Conservation (phyloP, 108 stramenopile species). For the Conticribra guillardii region DNA sequence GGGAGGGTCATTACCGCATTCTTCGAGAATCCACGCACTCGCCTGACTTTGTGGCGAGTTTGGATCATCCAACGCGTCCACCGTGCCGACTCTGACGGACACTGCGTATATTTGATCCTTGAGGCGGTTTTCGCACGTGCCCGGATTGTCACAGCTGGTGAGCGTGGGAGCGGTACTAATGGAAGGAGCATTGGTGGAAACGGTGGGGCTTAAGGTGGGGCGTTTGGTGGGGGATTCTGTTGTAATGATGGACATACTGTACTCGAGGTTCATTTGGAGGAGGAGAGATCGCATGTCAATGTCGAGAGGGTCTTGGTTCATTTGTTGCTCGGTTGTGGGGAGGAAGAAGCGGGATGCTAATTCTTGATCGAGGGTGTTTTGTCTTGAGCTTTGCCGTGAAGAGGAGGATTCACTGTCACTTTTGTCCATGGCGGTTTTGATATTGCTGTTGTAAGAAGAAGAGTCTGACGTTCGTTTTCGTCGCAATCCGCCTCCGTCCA, state of each 20-base stretch:
- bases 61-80: conserved; percentile 27
- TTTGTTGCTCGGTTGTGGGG: background rate
- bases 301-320: background rate
- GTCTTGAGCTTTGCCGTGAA: background rate
- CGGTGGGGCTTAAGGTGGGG: conserved; percentile 9
- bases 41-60: conserved; percentile 42
- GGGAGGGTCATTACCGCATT: conserved; percentile 31
- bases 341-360: conserved; percentile 24
- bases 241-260: background rate
- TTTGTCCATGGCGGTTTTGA: too few relatives aligned
- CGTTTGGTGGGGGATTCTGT: conserved; percentile 11
- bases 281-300: conserved; percentile 21
- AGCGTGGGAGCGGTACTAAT: conserved; percentile 19
- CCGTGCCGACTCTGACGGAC: conserved; percentile 37
- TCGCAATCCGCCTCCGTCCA: conserved; percentile 6
- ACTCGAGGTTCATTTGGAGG: conserved; percentile 12
- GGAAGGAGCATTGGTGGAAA: conserved; percentile 1
- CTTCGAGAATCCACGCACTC: conserved; percentile 46
- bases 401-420: background rate
- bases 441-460: background rate
- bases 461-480: conserved; percentile 1
- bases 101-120: conserved; percentile 29
- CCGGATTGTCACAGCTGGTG: conserved; percentile 33
- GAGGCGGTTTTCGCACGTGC: conserved; percentile 46
- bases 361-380: background rate